Evolutionary conservation across 2,329 filamentous ascomycete genomes (phyloP).

Genomic region (Stemphylium lycopersici): DNA sequence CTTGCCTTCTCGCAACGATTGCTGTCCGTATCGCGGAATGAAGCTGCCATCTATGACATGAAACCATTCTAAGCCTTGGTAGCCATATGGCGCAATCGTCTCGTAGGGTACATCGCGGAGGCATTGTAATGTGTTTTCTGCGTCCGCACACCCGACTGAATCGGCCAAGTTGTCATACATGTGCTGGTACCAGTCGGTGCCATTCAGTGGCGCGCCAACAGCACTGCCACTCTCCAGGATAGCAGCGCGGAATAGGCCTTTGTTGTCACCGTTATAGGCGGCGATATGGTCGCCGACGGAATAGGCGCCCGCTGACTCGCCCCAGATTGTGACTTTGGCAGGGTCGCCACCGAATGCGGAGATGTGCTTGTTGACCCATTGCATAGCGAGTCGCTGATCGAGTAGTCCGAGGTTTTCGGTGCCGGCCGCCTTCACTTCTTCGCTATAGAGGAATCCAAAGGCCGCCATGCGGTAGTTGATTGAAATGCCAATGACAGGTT

Average conservation of each 20-base stretch:
- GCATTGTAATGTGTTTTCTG: slow-evolving; percentile 34
- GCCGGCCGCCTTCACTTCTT: slow-evolving; percentile 45
- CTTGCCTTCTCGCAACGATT: slow-evolving; percentile 50
- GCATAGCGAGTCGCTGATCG: slow-evolving; percentile 65
- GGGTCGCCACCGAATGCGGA: slow-evolving; percentile 59
- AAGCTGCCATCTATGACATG: slow-evolving; percentile 39
- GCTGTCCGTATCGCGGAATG: slow-evolving; percentile 42
- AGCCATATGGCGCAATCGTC: slow-evolving; percentile 35
- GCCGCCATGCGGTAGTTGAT: slow-evolving; percentile 58
- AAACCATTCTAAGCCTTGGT: slow-evolving; percentile 39
- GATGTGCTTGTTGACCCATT: slow-evolving; percentile 69
- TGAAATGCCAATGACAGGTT: slow-evolving; percentile 43
- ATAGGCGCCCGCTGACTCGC: slow-evolving; percentile 65
- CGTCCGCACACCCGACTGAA: slow-evolving; percentile 31
- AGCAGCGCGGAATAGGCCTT: slow-evolving; percentile 52
- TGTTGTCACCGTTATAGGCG: slow-evolving; percentile 45
- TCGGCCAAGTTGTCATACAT: slow-evolving; percentile 40
- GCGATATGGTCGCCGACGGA: slow-evolving; percentile 56
- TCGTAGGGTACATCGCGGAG: slow-evolving; percentile 35
- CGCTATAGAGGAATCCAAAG: slow-evolving; percentile 57
- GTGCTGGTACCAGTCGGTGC: slow-evolving; percentile 40
- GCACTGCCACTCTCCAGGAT: slow-evolving; percentile 49
- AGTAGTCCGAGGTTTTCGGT: slow-evolving; percentile 61
- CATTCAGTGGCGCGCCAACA: slow-evolving; percentile 38
- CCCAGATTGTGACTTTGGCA: slow-evolving; percentile 64